These are phyloP conservation scores for Carex parvula DNA, from an alignment of 176 grass and related monocot species.

Conservation along the genomic window DNA sequence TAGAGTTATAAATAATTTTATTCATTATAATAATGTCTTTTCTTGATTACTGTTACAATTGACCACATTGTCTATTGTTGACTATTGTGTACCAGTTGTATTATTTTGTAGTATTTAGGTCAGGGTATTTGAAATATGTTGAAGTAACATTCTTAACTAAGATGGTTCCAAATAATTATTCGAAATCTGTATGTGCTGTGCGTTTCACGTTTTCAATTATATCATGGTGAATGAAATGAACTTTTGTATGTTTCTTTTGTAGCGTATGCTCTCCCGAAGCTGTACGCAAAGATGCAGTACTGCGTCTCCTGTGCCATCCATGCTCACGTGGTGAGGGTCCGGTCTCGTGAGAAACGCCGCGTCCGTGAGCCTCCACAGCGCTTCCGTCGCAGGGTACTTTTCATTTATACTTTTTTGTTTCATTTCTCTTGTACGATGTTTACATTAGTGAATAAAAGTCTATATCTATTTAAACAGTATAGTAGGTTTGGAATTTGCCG, in stretches of 20 bases:
- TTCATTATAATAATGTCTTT: not conserved
- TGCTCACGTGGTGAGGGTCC: slow-evolving; percentile 46
- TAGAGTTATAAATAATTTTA: not conserved
- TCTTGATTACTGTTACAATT: not conserved
- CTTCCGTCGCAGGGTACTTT: slow-evolving; percentile 65
- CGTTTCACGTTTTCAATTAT: too few species aligned
- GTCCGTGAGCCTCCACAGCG: slow-evolving; percentile 54
- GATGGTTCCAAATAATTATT: too few species aligned
- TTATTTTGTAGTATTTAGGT: not conserved
- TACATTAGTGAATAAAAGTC: too few species aligned
- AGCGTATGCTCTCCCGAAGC: slow-evolving; percentile 76
- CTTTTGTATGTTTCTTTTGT: not conserved
- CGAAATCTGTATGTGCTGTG: too few species aligned
- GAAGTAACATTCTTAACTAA: too few species aligned
- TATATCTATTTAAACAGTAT: too few species aligned
- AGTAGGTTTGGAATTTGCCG: not conserved
- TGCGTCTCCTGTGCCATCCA: slow-evolving; percentile 81
- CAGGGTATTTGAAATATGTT: not conserved
- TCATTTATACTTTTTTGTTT: not conserved
- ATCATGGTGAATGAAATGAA: not conserved
- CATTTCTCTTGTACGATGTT: too few species aligned
- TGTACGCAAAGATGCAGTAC: slow-evolving; percentile 65
- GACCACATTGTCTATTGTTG: too few species aligned
- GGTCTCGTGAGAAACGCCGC: slow-evolving; percentile 56
- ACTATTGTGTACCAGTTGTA: not conserved